These are phyloP conservation scores for Trametes meyenii DNA, from an alignment of 768 basidiomycete genomes.

Conservation along the genomic window DNA sequence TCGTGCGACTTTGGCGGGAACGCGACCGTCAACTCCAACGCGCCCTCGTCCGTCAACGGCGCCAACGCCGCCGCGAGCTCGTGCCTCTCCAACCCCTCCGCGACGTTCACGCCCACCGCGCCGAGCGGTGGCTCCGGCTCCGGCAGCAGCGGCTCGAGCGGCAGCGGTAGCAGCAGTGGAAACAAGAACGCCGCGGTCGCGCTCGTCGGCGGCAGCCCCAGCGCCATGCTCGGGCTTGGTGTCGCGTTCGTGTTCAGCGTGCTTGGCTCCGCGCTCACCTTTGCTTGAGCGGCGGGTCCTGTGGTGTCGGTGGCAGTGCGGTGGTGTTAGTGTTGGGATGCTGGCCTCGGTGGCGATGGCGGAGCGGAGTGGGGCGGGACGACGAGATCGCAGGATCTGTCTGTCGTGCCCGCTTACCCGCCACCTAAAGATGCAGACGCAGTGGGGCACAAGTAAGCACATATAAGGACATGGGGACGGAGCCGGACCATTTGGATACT, in stretches of 20 bases:
- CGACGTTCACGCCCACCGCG: slow-evolving; percentile 64
- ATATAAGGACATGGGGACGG: no score
- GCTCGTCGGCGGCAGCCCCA: slow-evolving; percentile 9
- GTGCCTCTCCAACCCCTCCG: slow-evolving; percentile 64
- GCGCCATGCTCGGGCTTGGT: slow-evolving; percentile 24
- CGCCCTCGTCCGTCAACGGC: slow-evolving; percentile 50
- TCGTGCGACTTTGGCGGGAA: slow-evolving; percentile 86
- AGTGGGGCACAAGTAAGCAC: no score
- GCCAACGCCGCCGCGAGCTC: slow-evolving; percentile 62
- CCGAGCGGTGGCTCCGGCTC: slow-evolving; percentile 21
- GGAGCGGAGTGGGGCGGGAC: no score
- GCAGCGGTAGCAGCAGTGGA: neutral
- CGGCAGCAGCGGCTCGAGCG: slow-evolving; percentile 11
- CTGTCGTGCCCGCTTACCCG: no score
- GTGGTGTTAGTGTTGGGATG: no score
- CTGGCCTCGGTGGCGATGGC: no score
- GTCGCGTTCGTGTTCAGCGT: slow-evolving; percentile 26
- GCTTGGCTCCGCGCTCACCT: slow-evolving; percentile 25
- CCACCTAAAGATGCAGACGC: no score
- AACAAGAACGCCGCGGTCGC: slow-evolving; percentile 21
- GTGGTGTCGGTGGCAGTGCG: neutral
- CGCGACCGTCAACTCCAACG: slow-evolving; percentile 67
- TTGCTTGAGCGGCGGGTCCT: slow-evolving; percentile 22
- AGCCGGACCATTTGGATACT: no score
- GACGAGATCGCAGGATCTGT: no score